Percentiles rank a stretch among this genome's conserved stretches.
phyloP scores from a whole-genome alignment of 75 land plant genomes.

The Adiantum capillusveneris region DNA sequence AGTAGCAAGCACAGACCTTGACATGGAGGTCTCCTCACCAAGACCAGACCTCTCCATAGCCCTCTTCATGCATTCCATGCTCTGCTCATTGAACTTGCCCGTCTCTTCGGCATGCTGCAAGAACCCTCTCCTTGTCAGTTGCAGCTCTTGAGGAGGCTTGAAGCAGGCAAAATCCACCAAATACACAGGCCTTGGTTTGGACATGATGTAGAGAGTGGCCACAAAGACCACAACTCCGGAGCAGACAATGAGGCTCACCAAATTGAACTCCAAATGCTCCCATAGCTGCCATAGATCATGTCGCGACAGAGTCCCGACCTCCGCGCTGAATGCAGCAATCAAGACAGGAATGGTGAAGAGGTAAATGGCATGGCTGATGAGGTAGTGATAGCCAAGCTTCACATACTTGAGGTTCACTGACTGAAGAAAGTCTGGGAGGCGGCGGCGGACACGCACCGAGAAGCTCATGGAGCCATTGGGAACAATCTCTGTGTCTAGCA shows the following conservation, averaged over 20 bases:
- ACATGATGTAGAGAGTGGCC: constrained; percentile 53
- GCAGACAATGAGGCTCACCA: constrained; percentile 45
- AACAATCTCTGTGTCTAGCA: constrained; percentile 61
- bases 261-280: constrained; percentile 49
- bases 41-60: constrained; percentile 58
- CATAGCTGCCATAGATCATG: constrained; percentile 62
- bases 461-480: constrained; percentile 54
- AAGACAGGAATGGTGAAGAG: constrained; percentile 53
- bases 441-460: constrained; percentile 60
- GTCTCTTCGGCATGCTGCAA: constrained; percentile 40
- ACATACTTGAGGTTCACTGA: constrained; percentile 91
- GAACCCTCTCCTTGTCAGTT: constrained; percentile 52
- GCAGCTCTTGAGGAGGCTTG: constrained; percentile 47
- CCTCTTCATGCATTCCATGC: constrained; percentile 54
- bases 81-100: constrained; percentile 45
- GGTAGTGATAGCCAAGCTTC: constrained; percentile 79
- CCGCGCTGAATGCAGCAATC: constrained; percentile 57
- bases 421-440: constrained; percentile 77
- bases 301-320: constrained; percentile 49
- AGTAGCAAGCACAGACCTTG: constrained; percentile 24
- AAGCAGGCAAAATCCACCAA: constrained; percentile 71
- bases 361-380: constrained; percentile 64
- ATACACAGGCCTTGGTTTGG: constrained; percentile 54
- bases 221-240: constrained; percentile 55
- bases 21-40: constrained; percentile 69